Evolutionary conservation across 306 rosid species (phyloP), one percentile per base, ranked within the genome.

Genomic region (Hippophae gyantsensis): DNA sequence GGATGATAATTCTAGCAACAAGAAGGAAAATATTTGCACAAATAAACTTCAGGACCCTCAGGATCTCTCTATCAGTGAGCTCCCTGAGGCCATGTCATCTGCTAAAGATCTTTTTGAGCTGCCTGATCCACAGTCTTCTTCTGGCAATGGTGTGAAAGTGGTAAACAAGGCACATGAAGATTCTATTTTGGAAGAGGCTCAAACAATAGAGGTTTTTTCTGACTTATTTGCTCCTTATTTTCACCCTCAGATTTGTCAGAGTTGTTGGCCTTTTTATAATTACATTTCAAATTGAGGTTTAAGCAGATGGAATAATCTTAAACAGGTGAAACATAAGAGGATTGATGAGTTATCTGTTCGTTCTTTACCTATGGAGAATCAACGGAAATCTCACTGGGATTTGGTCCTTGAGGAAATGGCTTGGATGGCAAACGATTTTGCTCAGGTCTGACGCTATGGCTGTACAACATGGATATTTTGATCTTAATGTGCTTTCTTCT

Each of bases 401-500:
- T 93, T 84, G 77, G 94, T 93, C 56, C 87, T 93, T 13, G 97
- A 89, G 79, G 99, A 93, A 76, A 89, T 93, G 95, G 77, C 90
- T 9, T 93, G 99, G 99, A 62, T 93, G 90, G 97, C 99, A 40
- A 93, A 89, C 71, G 99, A 93, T 93, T 89, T 86, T 84, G 90
- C 85, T 0, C 99, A 93, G 97, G 99, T 81, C 61, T 75, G 71
- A 73, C 70, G 70, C 74, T 74, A 48, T 79, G 61, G 56, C 57
- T 61, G 46, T 60, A 45, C 23, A 6, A 14, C 51, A 5, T 40
- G 11, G 11, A 8, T 43, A 9, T 32, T 45, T 7, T 59, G 38
- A 32, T 32, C 38, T 32, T 32, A 32, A 32, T 32, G 38, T 32
- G 38, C 12, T 23, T 25, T 32, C 42, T 63, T 10, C 10, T 9